Percentiles rank a stretch among this genome's conserved stretches.
Evolutionary conservation across 345 rosid genomes (phyloP).

Genomic region (Hibiscus tridactylites): DNA sequence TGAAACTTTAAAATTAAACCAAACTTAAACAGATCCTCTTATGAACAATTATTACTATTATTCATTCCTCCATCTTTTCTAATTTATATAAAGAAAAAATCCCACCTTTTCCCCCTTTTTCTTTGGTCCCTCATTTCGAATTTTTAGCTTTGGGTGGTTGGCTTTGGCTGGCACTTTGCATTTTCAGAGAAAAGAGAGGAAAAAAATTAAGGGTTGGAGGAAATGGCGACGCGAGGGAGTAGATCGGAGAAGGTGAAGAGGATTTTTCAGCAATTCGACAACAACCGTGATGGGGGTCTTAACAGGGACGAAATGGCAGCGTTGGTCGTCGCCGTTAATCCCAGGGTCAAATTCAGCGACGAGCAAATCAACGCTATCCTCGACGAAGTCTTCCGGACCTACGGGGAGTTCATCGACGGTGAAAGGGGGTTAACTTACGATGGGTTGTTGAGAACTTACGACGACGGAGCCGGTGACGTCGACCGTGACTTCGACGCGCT

Average conservation of each 20-base stretch:
- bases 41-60: background rate
- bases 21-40: no score
- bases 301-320: conserved; percentile 92
- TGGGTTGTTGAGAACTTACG: conserved; percentile 84
- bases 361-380: conserved; percentile 95
- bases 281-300: conserved; percentile 78
- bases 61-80: background rate
- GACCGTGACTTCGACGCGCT: conserved; percentile 95
- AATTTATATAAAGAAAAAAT: background rate
- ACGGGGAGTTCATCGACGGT: conserved; percentile 82
- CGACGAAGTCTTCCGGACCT: conserved; percentile 89
- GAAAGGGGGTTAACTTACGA: conserved; percentile 76
- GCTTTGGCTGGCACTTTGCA: background rate
- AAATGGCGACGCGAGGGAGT: conserved; percentile 85
- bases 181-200: background rate
- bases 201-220: background rate
- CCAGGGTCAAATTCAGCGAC: conserved; percentile 90
- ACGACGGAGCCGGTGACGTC: conserved; percentile 97
- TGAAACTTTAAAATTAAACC: no score
- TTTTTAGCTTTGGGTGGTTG: background rate
- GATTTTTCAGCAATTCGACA: conserved; percentile 84
- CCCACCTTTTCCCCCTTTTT: background rate
- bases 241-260: conserved; percentile 94
- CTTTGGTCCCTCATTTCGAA: background rate
- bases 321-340: conserved; percentile 89